A percentile compares a stretch with the other conserved stretches of the same genome.
Evolutionary conservation across 768 basidiomycete species (phyloP).

Genomic region (Dentipellis sp.): DNA sequence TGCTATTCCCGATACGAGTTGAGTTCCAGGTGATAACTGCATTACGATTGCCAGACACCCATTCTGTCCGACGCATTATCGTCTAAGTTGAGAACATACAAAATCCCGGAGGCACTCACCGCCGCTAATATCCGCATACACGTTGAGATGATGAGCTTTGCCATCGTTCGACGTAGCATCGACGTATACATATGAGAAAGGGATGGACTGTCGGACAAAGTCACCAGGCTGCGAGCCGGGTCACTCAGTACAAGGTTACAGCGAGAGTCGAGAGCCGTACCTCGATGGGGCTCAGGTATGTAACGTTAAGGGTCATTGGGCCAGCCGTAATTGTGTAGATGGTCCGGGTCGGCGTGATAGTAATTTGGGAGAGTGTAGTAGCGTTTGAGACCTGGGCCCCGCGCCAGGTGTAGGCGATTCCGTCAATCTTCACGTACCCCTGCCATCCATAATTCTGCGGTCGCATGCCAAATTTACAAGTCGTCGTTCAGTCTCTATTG

Average conservation of each 20-base stretch:
- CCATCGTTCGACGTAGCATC: constrained; percentile 17
- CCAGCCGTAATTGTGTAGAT: background rate
- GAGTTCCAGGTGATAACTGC: background rate
- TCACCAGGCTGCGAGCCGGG: background rate
- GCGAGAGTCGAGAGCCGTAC: constrained; percentile 2
- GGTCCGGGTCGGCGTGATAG: constrained; percentile 1
- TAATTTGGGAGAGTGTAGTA: background rate
- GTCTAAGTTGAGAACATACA: background rate
- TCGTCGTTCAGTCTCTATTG: background rate
- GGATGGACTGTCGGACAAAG: constrained; percentile 18
- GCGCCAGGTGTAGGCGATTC: background rate
- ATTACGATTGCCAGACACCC: background rate
- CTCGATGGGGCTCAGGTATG: constrained; percentile 21
- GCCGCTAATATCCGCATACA: constrained; percentile 23
- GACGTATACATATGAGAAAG: constrained; percentile 22
- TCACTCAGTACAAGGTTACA: background rate
- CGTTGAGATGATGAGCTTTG: constrained; percentile 16
- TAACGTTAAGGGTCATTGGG: constrained; percentile 16
- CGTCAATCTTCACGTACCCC: background rate
- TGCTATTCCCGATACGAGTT: background rate
- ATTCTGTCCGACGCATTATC: background rate
- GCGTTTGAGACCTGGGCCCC: background rate
- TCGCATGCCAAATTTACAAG: too few relatives aligned
- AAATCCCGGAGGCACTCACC: constrained; percentile 11
- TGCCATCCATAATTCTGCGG: background rate